These are phyloP conservation scores for Cylindrodendrum hubeiense DNA, from an alignment of 2,329 filamentous ascomycete species.

Conservation along the genomic window DNA sequence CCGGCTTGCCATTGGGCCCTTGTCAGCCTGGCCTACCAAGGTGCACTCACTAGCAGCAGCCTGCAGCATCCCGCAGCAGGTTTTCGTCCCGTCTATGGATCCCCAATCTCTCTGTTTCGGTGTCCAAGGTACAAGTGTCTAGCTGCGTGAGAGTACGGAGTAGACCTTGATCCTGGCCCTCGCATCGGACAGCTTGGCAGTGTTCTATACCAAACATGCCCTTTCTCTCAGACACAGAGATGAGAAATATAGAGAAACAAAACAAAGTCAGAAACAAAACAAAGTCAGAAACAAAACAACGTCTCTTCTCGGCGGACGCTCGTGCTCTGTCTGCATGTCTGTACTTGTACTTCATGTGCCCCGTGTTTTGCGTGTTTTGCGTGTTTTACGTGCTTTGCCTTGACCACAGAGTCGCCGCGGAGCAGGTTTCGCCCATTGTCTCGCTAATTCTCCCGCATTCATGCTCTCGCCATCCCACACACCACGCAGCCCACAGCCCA, in stretches of 20 bases:
- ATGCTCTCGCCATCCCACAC: slow-evolving; percentile 12
- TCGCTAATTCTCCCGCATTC: slow-evolving; percentile 19
- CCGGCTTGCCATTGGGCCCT: not conserved
- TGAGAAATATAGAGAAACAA: not conserved
- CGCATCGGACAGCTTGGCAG: not conserved
- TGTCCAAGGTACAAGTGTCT: no score
- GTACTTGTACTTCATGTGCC: slow-evolving; percentile 8
- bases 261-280: no score
- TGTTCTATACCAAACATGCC: not conserved
- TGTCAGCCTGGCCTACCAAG: not conserved
- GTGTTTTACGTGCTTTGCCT: slow-evolving; percentile 26
- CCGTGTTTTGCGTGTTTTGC: no score
- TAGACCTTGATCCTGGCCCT: not conserved
- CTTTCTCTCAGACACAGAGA: not conserved
- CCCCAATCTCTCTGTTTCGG: not conserved
- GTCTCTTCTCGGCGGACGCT: not conserved
- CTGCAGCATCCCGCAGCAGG: not conserved
- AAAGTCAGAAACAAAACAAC: slow-evolving; percentile 5
- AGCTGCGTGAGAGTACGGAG: no score
- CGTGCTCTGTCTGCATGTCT: not conserved
- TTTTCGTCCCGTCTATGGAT: not conserved
- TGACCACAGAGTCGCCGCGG: not conserved
- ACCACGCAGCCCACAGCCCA: not conserved
- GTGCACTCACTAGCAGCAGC: not conserved
- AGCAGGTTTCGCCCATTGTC: slow-evolving; percentile 13